Base-by-base conservation (phyloP, 2,329 filamentous ascomycete genomes). In the Erysiphe pulchra region DNA sequence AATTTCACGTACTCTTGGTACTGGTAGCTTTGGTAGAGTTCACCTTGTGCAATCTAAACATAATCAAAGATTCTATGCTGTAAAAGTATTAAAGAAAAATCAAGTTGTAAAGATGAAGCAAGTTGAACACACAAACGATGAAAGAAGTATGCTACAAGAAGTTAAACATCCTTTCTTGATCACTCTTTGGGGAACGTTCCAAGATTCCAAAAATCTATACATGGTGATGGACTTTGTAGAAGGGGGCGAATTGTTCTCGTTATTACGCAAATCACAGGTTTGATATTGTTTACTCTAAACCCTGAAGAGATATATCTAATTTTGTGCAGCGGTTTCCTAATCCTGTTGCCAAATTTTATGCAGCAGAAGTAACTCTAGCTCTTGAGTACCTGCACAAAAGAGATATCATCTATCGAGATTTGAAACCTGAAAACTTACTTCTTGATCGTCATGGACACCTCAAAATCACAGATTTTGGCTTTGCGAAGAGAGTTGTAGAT, bases 221-320 rank as follows among this genome's bases (percentile, higher is more conserved):
- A 98, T 98, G 90, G 90, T 98, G 56, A 98, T 98, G 90, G 90
- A 98, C 62, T 98, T 98, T 66, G 87, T 98, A 46, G 90, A 98
- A 63, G 90, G 90, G 54, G 90, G 90, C 57, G 90, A 98, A 68
- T 69, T 98, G 46, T 98, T 98, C 62, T 95, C 87, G 53, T 64
- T 98, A 56, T 67, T 98, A 55, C 73, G 90, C 55, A 95, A 98
- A 63, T 95, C 87, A 47, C 77, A 69, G 77, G 87, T 71, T 73
- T 46, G 48, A 28, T 45, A 39, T 31, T n/a, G 7, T 16, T 30
- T 30, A n/a, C 13, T 24, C 41, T 38, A 31, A 24, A 45, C 36
- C 13, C 12, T 16, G 24, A 37, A 13, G 17, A 17, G 13, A 11
- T 39, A 24, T n/a, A 20, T 45, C 47, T 48, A 52, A 47, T 50